Evolutionary conservation across 2,329 filamentous ascomycete species (phyloP).

Genomic region (Scortechinia acanthostroma): DNA sequence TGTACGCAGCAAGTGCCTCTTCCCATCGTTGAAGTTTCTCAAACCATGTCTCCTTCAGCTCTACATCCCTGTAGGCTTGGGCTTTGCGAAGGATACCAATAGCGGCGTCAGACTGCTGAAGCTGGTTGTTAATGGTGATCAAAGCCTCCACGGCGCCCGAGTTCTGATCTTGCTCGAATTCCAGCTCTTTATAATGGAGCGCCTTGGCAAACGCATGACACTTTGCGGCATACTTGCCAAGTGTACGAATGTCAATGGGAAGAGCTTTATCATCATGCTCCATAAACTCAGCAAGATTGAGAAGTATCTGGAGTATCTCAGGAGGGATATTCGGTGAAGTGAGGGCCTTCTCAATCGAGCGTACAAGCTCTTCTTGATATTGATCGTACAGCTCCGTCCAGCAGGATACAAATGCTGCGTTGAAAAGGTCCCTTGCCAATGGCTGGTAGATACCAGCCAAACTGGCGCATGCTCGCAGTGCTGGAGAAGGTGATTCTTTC

Average conservation of each 20-base stretch:
- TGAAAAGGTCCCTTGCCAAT: slow-evolving; percentile 88
- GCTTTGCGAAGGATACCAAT: slow-evolving; percentile 96
- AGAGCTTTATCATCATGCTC: slow-evolving; percentile 98
- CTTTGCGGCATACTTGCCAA: slow-evolving; percentile 89
- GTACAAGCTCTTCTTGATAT: slow-evolving; percentile 88
- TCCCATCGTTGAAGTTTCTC: slow-evolving; percentile 98
- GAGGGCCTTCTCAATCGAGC: slow-evolving; percentile 90
- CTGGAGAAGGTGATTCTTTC: slow-evolving; percentile 91
- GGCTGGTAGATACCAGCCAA: slow-evolving; percentile 87
- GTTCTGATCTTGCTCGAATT: slow-evolving; percentile 96
- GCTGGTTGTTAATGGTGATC: slow-evolving; percentile 98
- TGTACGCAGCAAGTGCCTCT: slow-evolving; percentile 86
- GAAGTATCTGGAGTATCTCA: slow-evolving; percentile 84
- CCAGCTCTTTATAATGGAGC: slow-evolving; percentile 95
- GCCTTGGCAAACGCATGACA: slow-evolving; percentile 98
- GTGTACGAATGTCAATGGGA: slow-evolving; percentile 89
- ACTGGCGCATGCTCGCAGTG: slow-evolving; percentile 83
- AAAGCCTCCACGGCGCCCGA: slow-evolving; percentile 90
- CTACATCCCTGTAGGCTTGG: slow-evolving; percentile 78
- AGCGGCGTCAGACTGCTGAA: slow-evolving; percentile 95
- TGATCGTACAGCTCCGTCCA: slow-evolving; percentile 97
- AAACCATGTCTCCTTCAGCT: slow-evolving; percentile 91
- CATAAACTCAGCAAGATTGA: slow-evolving; percentile 99
- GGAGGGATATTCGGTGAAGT: slow-evolving; percentile 93
- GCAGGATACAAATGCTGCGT: slow-evolving; percentile 96